Base-by-base conservation (phyloP, 2,329 filamentous ascomycete species). In the Tolypocladium endophyticum region DNA sequence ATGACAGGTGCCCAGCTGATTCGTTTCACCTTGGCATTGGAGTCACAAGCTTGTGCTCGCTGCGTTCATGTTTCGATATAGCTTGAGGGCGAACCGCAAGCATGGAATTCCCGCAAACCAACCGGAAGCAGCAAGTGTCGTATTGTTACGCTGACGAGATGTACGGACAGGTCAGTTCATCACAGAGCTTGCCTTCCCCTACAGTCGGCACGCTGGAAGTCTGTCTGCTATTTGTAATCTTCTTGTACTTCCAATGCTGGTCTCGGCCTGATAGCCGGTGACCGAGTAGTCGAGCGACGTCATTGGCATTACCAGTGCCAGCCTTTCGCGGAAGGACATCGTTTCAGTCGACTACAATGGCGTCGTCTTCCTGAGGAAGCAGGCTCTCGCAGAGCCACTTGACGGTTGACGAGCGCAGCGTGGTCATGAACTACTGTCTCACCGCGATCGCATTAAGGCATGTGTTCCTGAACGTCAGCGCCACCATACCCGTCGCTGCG, bases 261-360 rank as follows among this genome's bases (percentile, higher is more conserved):
- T 0, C 79, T 77, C 0, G 68, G 67, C 1, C 77, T 85, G 2
- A 87, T 84, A 0, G 79, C 82, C 0, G 69, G 73, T 61, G 84
- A 85, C 1, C 88, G 84, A 85, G 79, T 87, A 0, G 84, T 87
- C 2, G 83, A 87, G 63, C 88, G n/a, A 84, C 59, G 76, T 88
- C 3, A 80, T 87, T 8, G 76, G 78, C 2, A 81, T 83, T n/a
- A 80, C 85, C 0, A 72, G 80, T 3, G 84, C 84, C 0, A 73
- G 81, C 1, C 71, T 87, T 0, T 74, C 79, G 0, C 73, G 79
- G 23, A 81, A 86, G 69, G 85, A 84, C 0, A 88, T 87, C 57
- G 80, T 88, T 0, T 81, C 84, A 0, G 80, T 84, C 0, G 84
- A 83, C 3, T 83, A 82, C 64, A 84, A 78, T 55, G 84, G 82